Percentiles rank a stretch among this genome's conserved stretches.
These are phyloP conservation scores for Dothideomycetidae sp. DNA, from an alignment of 2,329 filamentous ascomycete species.

Conservation along the genomic window DNA sequence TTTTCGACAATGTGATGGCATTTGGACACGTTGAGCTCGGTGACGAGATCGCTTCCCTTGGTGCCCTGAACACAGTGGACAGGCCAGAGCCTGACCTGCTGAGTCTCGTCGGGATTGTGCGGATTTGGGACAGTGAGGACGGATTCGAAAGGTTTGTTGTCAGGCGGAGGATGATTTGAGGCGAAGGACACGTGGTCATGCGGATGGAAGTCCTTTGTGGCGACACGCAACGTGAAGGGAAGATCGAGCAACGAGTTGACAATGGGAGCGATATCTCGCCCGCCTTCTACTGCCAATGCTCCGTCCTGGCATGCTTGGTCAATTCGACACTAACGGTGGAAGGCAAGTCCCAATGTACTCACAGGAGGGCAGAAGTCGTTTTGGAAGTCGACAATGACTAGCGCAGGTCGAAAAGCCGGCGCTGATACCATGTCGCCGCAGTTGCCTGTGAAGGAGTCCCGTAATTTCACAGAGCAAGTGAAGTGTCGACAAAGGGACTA, in stretches of 20 bases:
- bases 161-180: conserved; percentile 50
- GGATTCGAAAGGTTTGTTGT: conserved; percentile 55
- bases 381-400: conserved; percentile 58
- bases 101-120: conserved; percentile 47
- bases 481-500: no score
- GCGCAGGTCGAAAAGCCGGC: conserved; percentile 10
- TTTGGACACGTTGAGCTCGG: conserved; percentile 48
- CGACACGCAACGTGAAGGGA: conserved; percentile 60
- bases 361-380: conserved; percentile 91
- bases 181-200: conserved; percentile 76
- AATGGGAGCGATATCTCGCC: conserved; percentile 51
- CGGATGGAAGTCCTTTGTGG: conserved; percentile 91
- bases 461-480: no score
- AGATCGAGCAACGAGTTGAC: conserved; percentile 63
- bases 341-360: conserved; percentile 22
- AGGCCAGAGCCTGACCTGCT: conserved; percentile 63
- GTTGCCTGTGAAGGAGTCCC: no score
- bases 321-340: conserved; percentile 1
- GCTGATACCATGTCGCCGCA: no score
- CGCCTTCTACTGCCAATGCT: conserved; percentile 65
- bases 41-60: conserved; percentile 55
- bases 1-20: conserved; percentile 63
- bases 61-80: conserved; percentile 72
- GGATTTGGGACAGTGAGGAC: conserved; percentile 53
- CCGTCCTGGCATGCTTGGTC: conserved; percentile 46